Evolutionary conservation across 352 stramenopile genomes (phyloP).

Genomic region (Phytophthora pistaciae): DNA sequence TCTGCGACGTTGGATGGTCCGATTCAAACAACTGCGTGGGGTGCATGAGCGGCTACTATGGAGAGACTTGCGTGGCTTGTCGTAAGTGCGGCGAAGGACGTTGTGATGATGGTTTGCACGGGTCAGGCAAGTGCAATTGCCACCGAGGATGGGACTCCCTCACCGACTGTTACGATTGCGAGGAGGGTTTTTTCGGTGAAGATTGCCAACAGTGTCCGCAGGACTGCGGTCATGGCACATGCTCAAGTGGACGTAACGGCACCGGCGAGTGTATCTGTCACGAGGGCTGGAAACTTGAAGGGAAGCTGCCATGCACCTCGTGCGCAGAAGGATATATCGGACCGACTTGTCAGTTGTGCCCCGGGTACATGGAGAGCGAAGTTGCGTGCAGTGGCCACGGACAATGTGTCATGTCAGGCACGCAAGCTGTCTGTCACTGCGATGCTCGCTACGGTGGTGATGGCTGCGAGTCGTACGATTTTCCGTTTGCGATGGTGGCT

Average conservation of each 20-base stretch:
- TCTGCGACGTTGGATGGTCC: conserved; percentile 87
- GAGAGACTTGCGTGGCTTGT: conserved; percentile 74
- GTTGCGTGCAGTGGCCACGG: conserved; percentile 79
- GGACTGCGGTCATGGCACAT: conserved; percentile 82
- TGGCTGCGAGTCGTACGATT: conserved; percentile 88
- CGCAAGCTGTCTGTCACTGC: conserved; percentile 70
- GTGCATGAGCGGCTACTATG: conserved; percentile 87
- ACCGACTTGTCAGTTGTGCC: conserved; percentile 72
- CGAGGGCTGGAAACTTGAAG: conserved; percentile 73
- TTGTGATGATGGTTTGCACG: conserved; percentile 83
- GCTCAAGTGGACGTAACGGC: conserved; percentile 79
- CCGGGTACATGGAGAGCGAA: conserved; percentile 78
- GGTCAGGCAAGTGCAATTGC: conserved; percentile 85
- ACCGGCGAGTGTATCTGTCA: conserved; percentile 84
- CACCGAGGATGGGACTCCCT: conserved; percentile 77
- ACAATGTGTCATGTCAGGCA: conserved; percentile 62
- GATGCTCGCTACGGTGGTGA: conserved; percentile 78
- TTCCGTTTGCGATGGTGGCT: conserved; percentile 84
- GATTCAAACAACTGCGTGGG: conserved; percentile 91
- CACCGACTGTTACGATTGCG: conserved; percentile 88
- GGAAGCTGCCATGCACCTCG: conserved; percentile 70
- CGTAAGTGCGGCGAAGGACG: conserved; percentile 82
- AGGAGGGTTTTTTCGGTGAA: conserved; percentile 84
- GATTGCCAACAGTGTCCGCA: conserved; percentile 70
- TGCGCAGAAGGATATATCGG: conserved; percentile 86